A percentile compares a stretch with the other conserved stretches of the same genome.
Conservation (phyloP, 352 stramenopile genomes). For the Peronospora belbahrii region DNA sequence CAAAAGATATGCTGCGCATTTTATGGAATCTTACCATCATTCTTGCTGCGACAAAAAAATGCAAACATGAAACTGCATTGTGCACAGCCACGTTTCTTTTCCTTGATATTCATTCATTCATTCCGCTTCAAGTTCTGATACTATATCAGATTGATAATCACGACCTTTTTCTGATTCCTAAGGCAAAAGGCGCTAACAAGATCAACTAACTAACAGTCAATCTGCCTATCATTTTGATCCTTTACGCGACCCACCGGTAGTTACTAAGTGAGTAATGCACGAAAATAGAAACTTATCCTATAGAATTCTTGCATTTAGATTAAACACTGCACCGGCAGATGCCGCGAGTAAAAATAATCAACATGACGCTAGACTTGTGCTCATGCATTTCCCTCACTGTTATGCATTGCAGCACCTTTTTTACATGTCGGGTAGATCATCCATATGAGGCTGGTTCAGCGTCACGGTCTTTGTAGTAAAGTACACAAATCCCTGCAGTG, state of each 20-base stretch:
- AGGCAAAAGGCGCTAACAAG: too few species aligned
- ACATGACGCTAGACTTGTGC: slow-evolving; percentile 1
- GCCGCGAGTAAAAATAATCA: neutral
- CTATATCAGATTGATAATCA: too few species aligned
- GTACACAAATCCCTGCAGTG: slow-evolving; percentile 72
- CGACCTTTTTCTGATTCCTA: too few species aligned
- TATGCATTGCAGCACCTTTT: slow-evolving; percentile 1
- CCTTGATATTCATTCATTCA: neutral
- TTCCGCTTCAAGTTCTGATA: too few species aligned
- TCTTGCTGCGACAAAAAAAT: slow-evolving; percentile 8
- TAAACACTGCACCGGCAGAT: neutral
- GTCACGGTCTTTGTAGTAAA: slow-evolving; percentile 76
- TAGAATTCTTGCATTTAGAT: neutral
- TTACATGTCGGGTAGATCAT: slow-evolving; percentile 61
- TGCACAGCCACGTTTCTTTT: too few species aligned
- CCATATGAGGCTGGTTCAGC: slow-evolving; percentile 39
- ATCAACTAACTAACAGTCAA: too few species aligned
- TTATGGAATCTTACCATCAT: slow-evolving; percentile 15
- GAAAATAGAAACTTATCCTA: neutral
- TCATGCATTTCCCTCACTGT: slow-evolving; percentile 11
- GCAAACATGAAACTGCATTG: slow-evolving; percentile 3
- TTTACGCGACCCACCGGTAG: neutral
- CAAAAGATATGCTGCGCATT: slow-evolving; percentile 14
- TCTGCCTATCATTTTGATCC: too few species aligned
- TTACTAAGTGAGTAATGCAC: too few species aligned